Evolutionary conservation across 805 yeast genomes (phyloP), one percentile per base, ranked within the genome.

Genomic region (Candida maesae): DNA sequence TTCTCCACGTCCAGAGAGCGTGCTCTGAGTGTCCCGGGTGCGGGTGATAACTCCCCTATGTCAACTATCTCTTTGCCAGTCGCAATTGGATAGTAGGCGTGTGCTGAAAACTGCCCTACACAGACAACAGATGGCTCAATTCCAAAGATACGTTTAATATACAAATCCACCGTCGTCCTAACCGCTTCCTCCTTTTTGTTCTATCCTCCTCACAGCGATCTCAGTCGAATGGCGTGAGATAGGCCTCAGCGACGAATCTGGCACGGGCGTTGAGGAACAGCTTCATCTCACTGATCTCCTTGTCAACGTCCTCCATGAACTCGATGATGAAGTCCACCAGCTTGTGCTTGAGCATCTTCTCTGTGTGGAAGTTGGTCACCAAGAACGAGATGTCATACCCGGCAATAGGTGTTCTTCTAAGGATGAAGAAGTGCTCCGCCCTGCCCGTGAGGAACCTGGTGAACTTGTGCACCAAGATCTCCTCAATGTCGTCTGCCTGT

Each of bases 301-400:
- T 91, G 65, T 93, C 99, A 15, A 93, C 99, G 59, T 90, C 99
- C 65, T 93, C 98, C 98, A 93, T 90, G 64, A 93, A 93, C 68
- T 93, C 98, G 53, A 93, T 88, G 53, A 93, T 90, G 64, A 93
- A 93, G 64, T 93, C 99, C 33, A 93, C 95, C 55, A 93, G 75
- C 66, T 93, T 93, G 56, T 84, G 90, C 68, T 93, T 91, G 67
- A 90, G 76, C 96, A 93, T 88, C 51, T 84, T 83, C 64, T 91
- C 96, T 10, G 96, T 89, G 65, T 93, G 99, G 66, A 81, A 81
- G 66, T 91, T 93, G 33, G 98, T 91, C 53, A 93, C 78, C 59
- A 93, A 71, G 61, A 93, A 93, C 17, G 96, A 87, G 49, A 93
- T 89, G 59, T 91, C 96, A 62, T 86, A 93, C 35, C 95, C 96